These are phyloP conservation scores for Ogataea saltuana DNA, from an alignment of 805 yeast species.

Conservation along the genomic window DNA sequence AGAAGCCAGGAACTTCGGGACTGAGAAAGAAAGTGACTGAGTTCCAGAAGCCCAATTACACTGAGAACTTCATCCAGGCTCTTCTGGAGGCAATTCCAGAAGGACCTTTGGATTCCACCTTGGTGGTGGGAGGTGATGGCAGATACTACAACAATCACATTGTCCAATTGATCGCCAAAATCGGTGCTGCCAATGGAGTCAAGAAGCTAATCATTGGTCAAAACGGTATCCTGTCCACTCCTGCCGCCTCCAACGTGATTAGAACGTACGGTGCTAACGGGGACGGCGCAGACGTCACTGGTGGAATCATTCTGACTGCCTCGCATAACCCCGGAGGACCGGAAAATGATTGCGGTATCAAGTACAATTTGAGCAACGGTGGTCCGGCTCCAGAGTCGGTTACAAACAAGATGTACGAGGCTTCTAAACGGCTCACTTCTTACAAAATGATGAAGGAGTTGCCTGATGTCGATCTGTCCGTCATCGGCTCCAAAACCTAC, in stretches of 20 bases:
- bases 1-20: constrained; percentile 98
- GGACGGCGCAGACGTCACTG: constrained; percentile 59
- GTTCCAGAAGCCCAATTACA: constrained; percentile 75
- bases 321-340: constrained; percentile 99
- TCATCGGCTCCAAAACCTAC: constrained; percentile 50
- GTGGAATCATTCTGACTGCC: constrained; percentile 95
- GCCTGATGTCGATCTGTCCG: constrained; percentile 63
- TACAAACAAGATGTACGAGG: constrained; percentile 81
- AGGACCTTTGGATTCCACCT: constrained; percentile 68
- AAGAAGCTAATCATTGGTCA: constrained; percentile 83
- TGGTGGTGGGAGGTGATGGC: constrained; percentile 97
- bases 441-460: constrained; percentile 63
- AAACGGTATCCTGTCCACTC: constrained; percentile 86
- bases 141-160: constrained; percentile 85
- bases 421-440: constrained; percentile 54
- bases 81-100: constrained; percentile 86
- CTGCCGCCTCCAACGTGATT: constrained; percentile 94
- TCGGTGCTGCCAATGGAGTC: constrained; percentile 92
- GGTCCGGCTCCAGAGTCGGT: constrained; percentile 98
- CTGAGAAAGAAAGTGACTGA: constrained; percentile 87
- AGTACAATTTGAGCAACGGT: constrained; percentile 91
- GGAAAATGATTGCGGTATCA: constrained; percentile 86
- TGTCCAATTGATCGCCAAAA: constrained; percentile 75
- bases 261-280: constrained; percentile 51
- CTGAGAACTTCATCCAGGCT: constrained; percentile 93